A percentile compares a stretch with the other conserved stretches of the same genome.
Evolutionary conservation across 2,329 filamentous ascomycete species (phyloP).

Genomic region (Alternaria brassicae): DNA sequence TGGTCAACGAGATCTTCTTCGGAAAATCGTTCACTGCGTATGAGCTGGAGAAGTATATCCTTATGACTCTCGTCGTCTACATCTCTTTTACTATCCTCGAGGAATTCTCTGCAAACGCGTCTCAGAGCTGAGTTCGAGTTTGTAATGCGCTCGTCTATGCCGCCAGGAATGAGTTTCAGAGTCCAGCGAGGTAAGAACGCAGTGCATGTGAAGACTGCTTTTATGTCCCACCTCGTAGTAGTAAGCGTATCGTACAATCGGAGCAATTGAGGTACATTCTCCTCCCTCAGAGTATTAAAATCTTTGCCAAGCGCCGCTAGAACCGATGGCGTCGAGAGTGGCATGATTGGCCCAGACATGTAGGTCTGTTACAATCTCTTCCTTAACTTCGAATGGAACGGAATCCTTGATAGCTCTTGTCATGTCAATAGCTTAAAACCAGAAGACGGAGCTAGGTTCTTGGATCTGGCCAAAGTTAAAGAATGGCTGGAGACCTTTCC

Average conservation of each 20-base stretch:
- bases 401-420: background rate
- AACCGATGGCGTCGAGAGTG: background rate
- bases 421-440: conserved; percentile 8
- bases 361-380: background rate
- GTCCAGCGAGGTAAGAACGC: background rate
- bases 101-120: background rate
- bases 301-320: conserved; percentile 1
- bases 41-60: background rate
- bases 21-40: background rate
- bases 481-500: background rate
- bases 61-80: too few species aligned
- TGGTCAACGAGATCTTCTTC: background rate
- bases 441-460: background rate
- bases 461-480: background rate
- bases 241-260: too few species aligned
- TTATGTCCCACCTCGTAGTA: too few species aligned
- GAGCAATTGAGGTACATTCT: too few species aligned
- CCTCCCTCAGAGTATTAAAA: background rate
- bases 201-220: too few species aligned
- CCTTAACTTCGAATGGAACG: background rate
- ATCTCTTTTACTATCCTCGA: background rate
- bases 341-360: background rate
- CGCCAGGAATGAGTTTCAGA: background rate
- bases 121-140: too few species aligned
- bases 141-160: too few species aligned